Evolutionary conservation across 495 filamentous ascomycete genomes (phyloP), one percentile per base, ranked within the genome.

Genomic region (Aspergillus sclerotiicarbonarius): DNA sequence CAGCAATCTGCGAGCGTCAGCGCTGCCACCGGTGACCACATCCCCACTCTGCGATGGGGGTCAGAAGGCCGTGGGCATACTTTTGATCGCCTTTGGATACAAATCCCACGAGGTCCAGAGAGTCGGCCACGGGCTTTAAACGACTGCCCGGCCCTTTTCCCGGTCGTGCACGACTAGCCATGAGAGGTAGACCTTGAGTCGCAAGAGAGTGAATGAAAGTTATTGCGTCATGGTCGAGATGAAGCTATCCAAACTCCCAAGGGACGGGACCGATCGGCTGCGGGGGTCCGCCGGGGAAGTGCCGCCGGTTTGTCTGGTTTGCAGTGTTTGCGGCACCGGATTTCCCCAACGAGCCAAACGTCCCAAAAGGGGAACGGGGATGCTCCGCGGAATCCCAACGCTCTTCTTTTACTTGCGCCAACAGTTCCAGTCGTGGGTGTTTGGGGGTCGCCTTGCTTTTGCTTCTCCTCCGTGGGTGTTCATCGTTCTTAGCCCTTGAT

Each of bases 31-130:
- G 51, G 51, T 19, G 20, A 15, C 30, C 18, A 29, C 50, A 21
- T 62, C 64, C 62, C 43, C 59, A 18, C 13, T 41, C 8, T 12
- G 37, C 5, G 3, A 1, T 15, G 15, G 48, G 45, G 31, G 37
- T 13, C 20, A 35, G 50, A 43, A 50, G 25, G 16, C 21, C 19
- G 37, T n/a, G 9, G 51, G 56, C 78, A 52, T 71, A 86, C 85
- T 85, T 85, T 46, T 71, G 88, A 67, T 97, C 92, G 10, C 92
- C 92, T 65, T 96, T 96, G 0, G 91, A 96, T 16, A 90, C 90
- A 60, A 95, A 79, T 3, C 92, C 92, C 56, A 91, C 87, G 39
- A 76, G 76, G 57, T 91, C 88, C 31, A 96, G 76, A 13, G 89
- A 82, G 68, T 96, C 92, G 20, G 84, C 78, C 48, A 84, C 80